Percentiles rank a stretch among this genome's conserved stretches.
Conservation (phyloP, 768 basidiomycete genomes). For the Suillus variegatus region DNA sequence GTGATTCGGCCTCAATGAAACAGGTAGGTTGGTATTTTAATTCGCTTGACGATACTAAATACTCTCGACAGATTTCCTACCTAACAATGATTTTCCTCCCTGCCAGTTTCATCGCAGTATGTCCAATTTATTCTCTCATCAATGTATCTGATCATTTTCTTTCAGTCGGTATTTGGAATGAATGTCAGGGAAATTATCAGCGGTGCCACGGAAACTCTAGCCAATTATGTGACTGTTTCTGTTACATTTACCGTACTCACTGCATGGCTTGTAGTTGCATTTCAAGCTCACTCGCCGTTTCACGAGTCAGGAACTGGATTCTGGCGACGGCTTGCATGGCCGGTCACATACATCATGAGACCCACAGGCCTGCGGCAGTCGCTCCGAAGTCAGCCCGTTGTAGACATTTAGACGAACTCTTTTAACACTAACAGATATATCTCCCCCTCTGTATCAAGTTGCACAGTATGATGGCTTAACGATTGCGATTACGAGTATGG, state of each 20-base stretch:
- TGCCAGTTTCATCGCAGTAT: slow-evolving; percentile 40
- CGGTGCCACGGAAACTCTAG: slow-evolving; percentile 27
- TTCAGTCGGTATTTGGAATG: slow-evolving; percentile 16
- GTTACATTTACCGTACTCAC: slow-evolving; percentile 47
- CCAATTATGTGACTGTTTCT: slow-evolving; percentile 39
- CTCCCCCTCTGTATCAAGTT: no score
- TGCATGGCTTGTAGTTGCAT: slow-evolving; percentile 54
- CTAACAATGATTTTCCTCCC: slow-evolving; percentile 61
- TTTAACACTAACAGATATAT: no score
- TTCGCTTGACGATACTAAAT: slow-evolving; percentile 7
- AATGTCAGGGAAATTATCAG: slow-evolving; percentile 23
- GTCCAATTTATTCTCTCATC: slow-evolving; percentile 5
- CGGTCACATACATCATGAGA: slow-evolving; percentile 17
- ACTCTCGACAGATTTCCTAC: slow-evolving; percentile 44
- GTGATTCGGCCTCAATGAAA: slow-evolving; percentile 20
- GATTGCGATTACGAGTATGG: no score
- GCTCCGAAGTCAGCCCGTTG: neutral
- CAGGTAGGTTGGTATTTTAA: slow-evolving; percentile 16
- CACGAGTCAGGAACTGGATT: slow-evolving; percentile 8
- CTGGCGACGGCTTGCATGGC: slow-evolving; percentile 23
- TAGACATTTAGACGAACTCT: no score
- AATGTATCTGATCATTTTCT: neutral
- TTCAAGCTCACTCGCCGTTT: slow-evolving; percentile 36
- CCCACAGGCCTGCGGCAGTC: neutral
- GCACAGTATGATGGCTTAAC: no score